phyloP scores from a whole-genome alignment of 345 rosid genomes.

The Zanthoxylum bungeanum region DNA sequence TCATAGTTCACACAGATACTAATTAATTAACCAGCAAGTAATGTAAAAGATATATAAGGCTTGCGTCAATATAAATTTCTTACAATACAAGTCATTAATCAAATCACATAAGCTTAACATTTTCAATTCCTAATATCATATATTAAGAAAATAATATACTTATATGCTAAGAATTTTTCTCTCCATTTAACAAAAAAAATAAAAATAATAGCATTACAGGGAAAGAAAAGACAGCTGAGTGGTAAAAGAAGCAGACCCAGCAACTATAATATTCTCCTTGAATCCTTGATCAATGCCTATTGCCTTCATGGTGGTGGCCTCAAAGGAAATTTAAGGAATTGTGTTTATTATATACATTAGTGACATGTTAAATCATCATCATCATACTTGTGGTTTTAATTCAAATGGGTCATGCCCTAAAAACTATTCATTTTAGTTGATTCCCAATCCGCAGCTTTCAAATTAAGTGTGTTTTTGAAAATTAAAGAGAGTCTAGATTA shows the following conservation, averaged over 20 bases:
- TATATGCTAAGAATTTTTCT: neutral
- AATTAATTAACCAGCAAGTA: no score
- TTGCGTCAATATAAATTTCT: slow-evolving; percentile 2
- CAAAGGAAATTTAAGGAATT: no score
- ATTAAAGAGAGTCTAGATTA: no score
- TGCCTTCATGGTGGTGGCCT: no score
- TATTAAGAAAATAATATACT: neutral
- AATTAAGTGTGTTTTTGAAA: no score
- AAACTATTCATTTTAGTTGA: neutral
- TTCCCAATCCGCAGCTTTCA: no score
- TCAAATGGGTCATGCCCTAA: neutral
- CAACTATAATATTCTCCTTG: neutral
- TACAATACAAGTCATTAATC: slow-evolving; percentile 10
- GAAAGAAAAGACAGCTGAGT: neutral
- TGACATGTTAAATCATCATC: slow-evolving; percentile 22
- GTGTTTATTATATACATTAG: neutral
- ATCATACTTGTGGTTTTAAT: neutral
- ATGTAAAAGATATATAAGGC: neutral
- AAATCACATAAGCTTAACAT: slow-evolving; percentile 4
- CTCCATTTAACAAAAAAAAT: no score
- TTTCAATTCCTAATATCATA: neutral
- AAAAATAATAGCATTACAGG: neutral
- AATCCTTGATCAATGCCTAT: no score
- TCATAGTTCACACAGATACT: no score
- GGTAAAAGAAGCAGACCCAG: neutral